Conservation (phyloP, 2,329 filamentous ascomycete species). For the Colletotrichum filicis region DNA sequence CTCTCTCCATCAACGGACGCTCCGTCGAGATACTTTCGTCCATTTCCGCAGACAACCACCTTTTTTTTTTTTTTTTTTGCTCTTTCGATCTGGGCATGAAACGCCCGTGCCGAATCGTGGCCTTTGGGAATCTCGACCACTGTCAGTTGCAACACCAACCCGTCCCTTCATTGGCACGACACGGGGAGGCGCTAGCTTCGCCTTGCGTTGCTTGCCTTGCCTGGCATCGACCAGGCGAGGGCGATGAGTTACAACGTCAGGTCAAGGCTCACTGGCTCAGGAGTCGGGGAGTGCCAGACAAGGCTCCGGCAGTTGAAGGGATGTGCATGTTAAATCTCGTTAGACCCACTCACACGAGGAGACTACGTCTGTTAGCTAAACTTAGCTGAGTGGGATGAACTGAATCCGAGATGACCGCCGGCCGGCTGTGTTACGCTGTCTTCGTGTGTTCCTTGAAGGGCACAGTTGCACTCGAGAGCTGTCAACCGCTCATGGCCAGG, state of each 20-base stretch:
- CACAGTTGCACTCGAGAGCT: background rate
- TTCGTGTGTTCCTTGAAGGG: background rate
- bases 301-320: conserved; percentile 30
- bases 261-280: background rate
- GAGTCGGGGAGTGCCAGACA: background rate
- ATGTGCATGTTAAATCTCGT: conserved; percentile 34
- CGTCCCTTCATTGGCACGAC: conserved; percentile 11
- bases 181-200: conserved; percentile 11
- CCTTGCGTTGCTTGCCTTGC: conserved; percentile 1
- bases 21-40: background rate
- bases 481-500: conserved; percentile 6
- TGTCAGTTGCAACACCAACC: conserved; percentile 14
- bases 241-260: conserved; percentile 7
- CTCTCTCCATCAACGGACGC: conserved; percentile 9
- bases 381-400: conserved; percentile 35
- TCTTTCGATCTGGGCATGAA: conserved; percentile 29
- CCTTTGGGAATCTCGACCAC: conserved; percentile 12
- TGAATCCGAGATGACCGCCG: conserved; percentile 31
- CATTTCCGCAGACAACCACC: background rate
- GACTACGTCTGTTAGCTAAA: conserved; percentile 32
- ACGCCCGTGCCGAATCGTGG: conserved; percentile 30
- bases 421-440: conserved; percentile 6
- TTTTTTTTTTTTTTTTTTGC: background rate
- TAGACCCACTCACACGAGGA: conserved; percentile 35
- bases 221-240: background rate